Conservation (phyloP, 208 protist species). For the Phytomonas sp. region DNA sequence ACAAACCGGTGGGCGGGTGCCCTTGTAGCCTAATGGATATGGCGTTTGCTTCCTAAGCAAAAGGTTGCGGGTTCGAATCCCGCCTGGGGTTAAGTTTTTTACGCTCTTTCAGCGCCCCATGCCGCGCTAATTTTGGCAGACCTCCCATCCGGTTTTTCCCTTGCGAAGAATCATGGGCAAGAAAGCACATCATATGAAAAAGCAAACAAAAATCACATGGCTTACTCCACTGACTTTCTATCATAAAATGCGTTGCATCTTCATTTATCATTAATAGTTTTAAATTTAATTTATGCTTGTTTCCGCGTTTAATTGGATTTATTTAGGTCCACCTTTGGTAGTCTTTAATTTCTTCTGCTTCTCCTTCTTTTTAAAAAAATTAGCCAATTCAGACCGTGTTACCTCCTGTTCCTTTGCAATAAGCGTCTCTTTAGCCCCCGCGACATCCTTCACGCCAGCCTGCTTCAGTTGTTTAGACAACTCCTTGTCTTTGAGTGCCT, state of each 20-base stretch:
- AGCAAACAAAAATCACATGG: background rate
- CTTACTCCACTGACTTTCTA: background rate
- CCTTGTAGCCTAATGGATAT: conserved; percentile 75
- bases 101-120: background rate
- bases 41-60: conserved; percentile 75
- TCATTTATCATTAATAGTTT: background rate
- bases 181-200: background rate
- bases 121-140: background rate
- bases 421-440: conserved; percentile 33
- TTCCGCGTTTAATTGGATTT: background rate
- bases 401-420: conserved; percentile 25
- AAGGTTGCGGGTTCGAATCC: conserved; percentile 78
- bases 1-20: no score
- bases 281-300: background rate
- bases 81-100: conserved; percentile 42
- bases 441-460: conserved; percentile 29
- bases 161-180: background rate
- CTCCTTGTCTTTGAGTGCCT: conserved; percentile 36
- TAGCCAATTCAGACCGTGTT: conserved; percentile 21
- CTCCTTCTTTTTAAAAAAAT: conserved; percentile 24
- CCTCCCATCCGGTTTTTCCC: background rate
- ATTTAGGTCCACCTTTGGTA: conserved; percentile 18
- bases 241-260: background rate
- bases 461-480: conserved; percentile 42
- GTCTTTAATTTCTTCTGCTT: conserved; percentile 59